Percentiles rank a stretch among this genome's conserved stretches.
phyloP scores from a whole-genome alignment of 257 asterid species.

The Rhazya stricta region DNA sequence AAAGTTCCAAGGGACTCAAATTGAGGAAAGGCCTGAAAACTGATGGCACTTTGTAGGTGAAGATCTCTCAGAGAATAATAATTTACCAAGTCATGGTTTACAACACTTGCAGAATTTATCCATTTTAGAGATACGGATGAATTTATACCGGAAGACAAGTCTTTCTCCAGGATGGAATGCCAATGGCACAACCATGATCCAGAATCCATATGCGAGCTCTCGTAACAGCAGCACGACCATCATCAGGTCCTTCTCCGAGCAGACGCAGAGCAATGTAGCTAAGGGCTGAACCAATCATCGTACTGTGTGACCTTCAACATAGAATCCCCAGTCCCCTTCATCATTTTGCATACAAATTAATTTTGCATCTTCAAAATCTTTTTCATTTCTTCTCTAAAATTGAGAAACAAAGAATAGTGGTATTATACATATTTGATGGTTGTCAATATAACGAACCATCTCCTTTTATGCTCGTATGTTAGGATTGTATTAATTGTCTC shows the following conservation, averaged over 20 bases:
- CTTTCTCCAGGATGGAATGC: constrained; percentile 87
- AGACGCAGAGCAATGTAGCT: constrained; percentile 60
- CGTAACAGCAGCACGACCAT: constrained; percentile 49
- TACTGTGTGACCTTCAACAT: constrained; percentile 78
- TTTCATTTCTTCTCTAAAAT: too few relatives aligned
- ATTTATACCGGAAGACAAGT: constrained; percentile 72
- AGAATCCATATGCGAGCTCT: constrained; percentile 71
- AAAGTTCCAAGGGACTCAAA: too few relatives aligned
- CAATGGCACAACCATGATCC: constrained; percentile 75
- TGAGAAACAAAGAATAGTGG: too few relatives aligned
- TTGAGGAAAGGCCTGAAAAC: too few relatives aligned
- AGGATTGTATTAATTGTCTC: constrained; percentile 47
- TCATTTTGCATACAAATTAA: constrained; percentile 49
- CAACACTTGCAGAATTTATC: too few relatives aligned
- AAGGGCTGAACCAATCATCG: constrained; percentile 81
- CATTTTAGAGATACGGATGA: too few relatives aligned
- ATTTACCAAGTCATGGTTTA: too few relatives aligned
- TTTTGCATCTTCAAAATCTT: neutral
- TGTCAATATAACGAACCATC: constrained; percentile 60
- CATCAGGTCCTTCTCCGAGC: constrained; percentile 62
- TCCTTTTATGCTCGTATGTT: constrained; percentile 59
- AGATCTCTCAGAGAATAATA: too few relatives aligned
- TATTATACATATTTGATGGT: constrained; percentile 54
- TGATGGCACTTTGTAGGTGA: too few relatives aligned
- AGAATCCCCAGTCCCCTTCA: constrained; percentile 89